phyloP scores from a whole-genome alignment of 257 asterid species.

The Linderniella brevidens region DNA sequence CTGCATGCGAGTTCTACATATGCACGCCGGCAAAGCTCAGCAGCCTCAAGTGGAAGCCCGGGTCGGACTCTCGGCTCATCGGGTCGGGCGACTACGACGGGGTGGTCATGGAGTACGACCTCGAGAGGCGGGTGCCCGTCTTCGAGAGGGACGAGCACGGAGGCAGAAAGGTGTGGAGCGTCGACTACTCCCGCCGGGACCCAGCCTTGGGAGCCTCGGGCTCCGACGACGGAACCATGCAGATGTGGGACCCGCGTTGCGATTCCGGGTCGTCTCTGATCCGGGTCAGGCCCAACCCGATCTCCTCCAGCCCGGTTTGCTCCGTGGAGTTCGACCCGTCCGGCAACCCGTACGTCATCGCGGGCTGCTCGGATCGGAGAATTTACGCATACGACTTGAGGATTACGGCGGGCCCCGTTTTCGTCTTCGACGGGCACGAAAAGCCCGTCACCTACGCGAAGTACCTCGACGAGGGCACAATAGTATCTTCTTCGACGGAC shows the following conservation, averaged over 20 bases:
- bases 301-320: conserved; percentile 48
- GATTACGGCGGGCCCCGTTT: conserved; percentile 28
- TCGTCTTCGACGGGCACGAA: conserved; percentile 45
- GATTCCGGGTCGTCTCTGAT: conserved; percentile 15
- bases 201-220: conserved; percentile 75
- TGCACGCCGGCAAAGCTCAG: conserved; percentile 84
- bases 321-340: conserved; percentile 72
- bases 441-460: conserved; percentile 51
- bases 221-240: conserved; percentile 90
- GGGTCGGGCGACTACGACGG: conserved; percentile 94
- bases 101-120: conserved; percentile 70
- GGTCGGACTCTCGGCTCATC: conserved; percentile 38
- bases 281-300: conserved; percentile 26
- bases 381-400: conserved; percentile 55
- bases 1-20: conserved; percentile 51
- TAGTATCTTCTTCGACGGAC: conserved; percentile 52
- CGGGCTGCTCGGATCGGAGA: conserved; percentile 60
- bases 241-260: conserved; percentile 79
- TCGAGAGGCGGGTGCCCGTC: conserved; percentile 48
- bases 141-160: conserved; percentile 97
- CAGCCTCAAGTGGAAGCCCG: conserved; percentile 77
- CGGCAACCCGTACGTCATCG: conserved; percentile 25
- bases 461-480: conserved; percentile 28
- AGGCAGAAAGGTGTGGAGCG: conserved; percentile 78
- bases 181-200: conserved; percentile 41